Conservation (phyloP, 257 asterid species). For the Plantago ovata region DNA sequence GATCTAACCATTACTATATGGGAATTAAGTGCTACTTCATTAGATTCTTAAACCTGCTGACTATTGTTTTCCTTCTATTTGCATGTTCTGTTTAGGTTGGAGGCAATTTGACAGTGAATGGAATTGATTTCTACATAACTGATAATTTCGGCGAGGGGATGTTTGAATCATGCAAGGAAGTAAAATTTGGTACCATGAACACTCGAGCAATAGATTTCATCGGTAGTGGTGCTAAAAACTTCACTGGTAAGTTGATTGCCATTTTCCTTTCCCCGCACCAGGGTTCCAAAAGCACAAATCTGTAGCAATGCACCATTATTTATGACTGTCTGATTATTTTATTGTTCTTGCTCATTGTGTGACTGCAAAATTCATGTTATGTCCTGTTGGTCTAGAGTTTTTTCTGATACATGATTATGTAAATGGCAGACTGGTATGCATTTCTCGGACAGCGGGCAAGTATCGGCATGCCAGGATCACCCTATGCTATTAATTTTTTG, state of each 20-base stretch:
- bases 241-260: conserved; percentile 46
- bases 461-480: conserved; percentile 83
- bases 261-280: background rate
- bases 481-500: conserved; percentile 73
- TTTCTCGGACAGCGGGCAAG: conserved; percentile 74
- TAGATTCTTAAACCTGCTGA: background rate
- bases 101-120: conserved; percentile 63
- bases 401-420: conserved; percentile 26
- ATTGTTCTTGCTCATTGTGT: background rate
- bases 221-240: conserved; percentile 92
- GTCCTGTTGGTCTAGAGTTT: conserved; percentile 9
- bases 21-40: background rate
- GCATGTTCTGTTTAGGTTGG: conserved; percentile 48
- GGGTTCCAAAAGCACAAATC: background rate
- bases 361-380: background rate
- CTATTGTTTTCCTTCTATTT: conserved; percentile 14
- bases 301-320: background rate
- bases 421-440: conserved; percentile 81
- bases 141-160: conserved; percentile 78
- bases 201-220: conserved; percentile 92
- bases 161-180: conserved; percentile 97
- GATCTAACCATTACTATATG: background rate
- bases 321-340: background rate
- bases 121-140: conserved; percentile 68
- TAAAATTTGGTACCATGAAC: conserved; percentile 94